Base-by-base conservation (phyloP, 768 basidiomycete genomes). In the Lactarius hengduanensis region DNA sequence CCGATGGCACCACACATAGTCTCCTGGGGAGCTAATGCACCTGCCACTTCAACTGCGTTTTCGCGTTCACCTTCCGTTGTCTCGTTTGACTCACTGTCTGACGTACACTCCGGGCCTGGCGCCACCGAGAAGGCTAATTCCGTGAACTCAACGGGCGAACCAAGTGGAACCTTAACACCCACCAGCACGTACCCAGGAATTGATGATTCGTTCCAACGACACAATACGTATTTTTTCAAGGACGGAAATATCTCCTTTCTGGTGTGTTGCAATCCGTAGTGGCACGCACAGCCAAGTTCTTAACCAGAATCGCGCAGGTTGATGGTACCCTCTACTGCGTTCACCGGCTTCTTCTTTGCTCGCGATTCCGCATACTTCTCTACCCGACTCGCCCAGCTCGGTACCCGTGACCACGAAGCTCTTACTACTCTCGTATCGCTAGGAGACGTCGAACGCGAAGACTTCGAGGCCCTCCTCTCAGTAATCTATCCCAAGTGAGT, bases 211-310 rank as follows among this genome's bases (percentile, higher is more conserved):
- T 67, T 69, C 43, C 22, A 26, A 11, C 68, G 59, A 20, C 67
- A 70, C 20, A 22, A 36, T 28, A 57, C 53, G 47, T 69, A 68
- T 45, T 70, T 60, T 45, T 64, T 70, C 32, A 41, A 22, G 2
- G 69, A 68, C 34, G 66, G 69, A 15, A 70, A 68, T 13, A 36
- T 70, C 26, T 64, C 63, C 0, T 68, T 70, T 53, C 38, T 70
- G 28, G 69, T 70, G 8, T 2, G 62, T 57, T 15, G 9, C 22
- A 15, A 40, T 54, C 9, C 13, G 32, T 50, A 9, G 45, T 20
- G 16, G 22, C 28, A 59, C n/a, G 8, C 18, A 34, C 61, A 7
- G 2, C 4, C 34, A 57, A 32, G 9, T 57, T 28, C 34, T 22
- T 15, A 13, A 62, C 34, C 32, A 34, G 16, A 0, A 15, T 26